phyloP scores from a whole-genome alignment of 805 yeast species.

The Brettanomyces sp. region DNA sequence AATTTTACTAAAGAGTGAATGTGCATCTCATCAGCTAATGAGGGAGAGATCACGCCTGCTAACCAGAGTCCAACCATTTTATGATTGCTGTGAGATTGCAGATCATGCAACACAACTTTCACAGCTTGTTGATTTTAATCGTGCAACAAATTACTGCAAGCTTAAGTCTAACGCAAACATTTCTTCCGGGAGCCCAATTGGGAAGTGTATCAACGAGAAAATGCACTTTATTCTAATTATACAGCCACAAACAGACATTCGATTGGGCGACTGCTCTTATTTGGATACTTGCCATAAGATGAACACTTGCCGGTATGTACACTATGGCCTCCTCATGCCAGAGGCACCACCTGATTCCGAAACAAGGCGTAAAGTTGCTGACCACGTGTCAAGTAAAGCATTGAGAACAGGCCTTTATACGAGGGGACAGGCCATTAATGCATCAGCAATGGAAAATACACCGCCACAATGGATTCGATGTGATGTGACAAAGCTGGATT shows the following conservation, averaged over 20 bases:
- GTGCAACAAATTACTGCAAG: slow-evolving; percentile 16
- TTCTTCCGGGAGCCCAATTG: slow-evolving; percentile 11
- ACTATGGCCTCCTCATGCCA: slow-evolving; percentile 52
- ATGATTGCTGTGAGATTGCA: slow-evolving; percentile 39
- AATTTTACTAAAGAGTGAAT: slow-evolving; percentile 15
- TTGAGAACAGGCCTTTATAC: slow-evolving; percentile 31
- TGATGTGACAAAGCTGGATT: slow-evolving; percentile 69
- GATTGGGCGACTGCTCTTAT: slow-evolving; percentile 86
- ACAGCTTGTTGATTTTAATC: slow-evolving; percentile 15
- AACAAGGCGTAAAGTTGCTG: slow-evolving; percentile 2
- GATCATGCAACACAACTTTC: slow-evolving; percentile 24
- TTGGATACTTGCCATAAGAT: slow-evolving; percentile 89
- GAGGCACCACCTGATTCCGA: slow-evolving; percentile 4
- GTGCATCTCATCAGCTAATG: slow-evolving; percentile 32
- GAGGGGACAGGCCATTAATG: slow-evolving; percentile 35
- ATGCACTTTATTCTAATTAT: slow-evolving; percentile 49
- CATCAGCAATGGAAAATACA: slow-evolving; percentile 12
- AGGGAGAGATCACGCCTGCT: slow-evolving; percentile 30
- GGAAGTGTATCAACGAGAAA: slow-evolving; percentile 25
- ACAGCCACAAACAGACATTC: slow-evolving; percentile 54
- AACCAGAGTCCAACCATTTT: slow-evolving; percentile 34
- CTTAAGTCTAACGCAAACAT: slow-evolving; percentile 17
- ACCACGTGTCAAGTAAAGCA: slow-evolving; percentile 9
- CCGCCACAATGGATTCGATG: slow-evolving; percentile 82
- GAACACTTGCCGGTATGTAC: slow-evolving; percentile 70